Percentiles rank a stretch among this genome's conserved stretches.
These are phyloP conservation scores for Arbutus unedo DNA, from an alignment of 148 eudicot genomes.

Conservation along the genomic window DNA sequence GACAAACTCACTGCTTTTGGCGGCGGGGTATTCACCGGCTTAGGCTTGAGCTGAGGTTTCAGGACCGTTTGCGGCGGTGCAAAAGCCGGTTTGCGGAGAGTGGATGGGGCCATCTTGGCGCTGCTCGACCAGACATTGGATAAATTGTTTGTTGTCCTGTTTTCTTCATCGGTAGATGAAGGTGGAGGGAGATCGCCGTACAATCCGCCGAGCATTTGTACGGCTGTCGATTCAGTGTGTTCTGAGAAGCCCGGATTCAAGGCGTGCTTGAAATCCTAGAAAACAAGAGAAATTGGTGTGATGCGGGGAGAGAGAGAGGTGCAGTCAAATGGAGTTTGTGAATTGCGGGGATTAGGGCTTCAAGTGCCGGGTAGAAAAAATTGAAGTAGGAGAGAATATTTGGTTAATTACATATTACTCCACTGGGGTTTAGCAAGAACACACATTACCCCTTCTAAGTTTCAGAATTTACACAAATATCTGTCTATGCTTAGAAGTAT, in stretches of 20 bases:
- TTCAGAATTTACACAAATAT: no score
- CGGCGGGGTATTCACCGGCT: constrained; percentile 20
- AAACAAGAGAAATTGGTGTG: not conserved
- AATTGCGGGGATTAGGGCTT: not conserved
- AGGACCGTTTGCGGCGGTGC: constrained; percentile 52
- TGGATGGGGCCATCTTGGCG: constrained; percentile 85
- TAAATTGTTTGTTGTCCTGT: constrained; percentile 31
- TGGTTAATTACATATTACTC: no score
- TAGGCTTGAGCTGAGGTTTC: constrained; percentile 39
- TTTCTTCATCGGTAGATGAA: constrained; percentile 57
- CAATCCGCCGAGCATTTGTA: constrained; percentile 71
- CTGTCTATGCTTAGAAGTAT: no score
- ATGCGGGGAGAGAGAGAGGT: not conserved
- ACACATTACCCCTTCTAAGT: no score
- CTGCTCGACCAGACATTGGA: constrained; percentile 70
- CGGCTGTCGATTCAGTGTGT: not conserved
- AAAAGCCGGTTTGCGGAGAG: constrained; percentile 73
- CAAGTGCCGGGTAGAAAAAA: not conserved
- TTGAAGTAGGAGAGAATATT: no score
- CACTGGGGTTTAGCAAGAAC: no score
- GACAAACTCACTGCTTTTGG: constrained; percentile 12
- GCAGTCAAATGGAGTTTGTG: not conserved
- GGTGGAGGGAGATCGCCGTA: constrained; percentile 94
- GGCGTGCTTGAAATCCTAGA: not conserved
- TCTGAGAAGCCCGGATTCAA: constrained; percentile 1